phyloP scores from a whole-genome alignment of 1,139 yeast genomes.

The Scheffersomyces cryptocercus region DNA sequence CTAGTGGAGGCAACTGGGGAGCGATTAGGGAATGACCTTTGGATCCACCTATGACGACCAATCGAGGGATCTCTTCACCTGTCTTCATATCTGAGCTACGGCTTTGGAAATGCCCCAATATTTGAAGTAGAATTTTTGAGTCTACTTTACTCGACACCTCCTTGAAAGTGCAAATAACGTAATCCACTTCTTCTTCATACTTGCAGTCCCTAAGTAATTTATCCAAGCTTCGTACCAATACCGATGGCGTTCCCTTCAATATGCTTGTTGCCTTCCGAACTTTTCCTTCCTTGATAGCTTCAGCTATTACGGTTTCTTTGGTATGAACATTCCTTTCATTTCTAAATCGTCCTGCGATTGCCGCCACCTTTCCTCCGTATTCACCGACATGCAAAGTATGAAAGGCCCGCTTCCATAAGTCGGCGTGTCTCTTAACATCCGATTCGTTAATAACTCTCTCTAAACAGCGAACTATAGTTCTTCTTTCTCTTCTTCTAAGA shows the following conservation, averaged over 20 bases:
- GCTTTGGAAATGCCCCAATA: constrained; percentile 10
- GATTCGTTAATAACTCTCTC: constrained; percentile 10
- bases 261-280: constrained; percentile 3
- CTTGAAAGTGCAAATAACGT: constrained; percentile 3
- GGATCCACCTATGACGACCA: constrained; percentile 5
- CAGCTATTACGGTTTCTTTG: constrained; percentile 5
- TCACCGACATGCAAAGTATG: constrained; percentile 14
- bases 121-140: constrained; percentile 9
- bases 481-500: constrained; percentile 6
- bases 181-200: not conserved
- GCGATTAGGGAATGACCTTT: constrained; percentile 2
- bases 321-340: constrained; percentile 10
- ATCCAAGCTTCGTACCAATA: constrained; percentile 10
- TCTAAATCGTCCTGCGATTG: constrained; percentile 8
- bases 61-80: not conserved
- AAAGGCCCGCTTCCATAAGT: constrained; percentile 11
- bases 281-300: constrained; percentile 8
- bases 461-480: constrained; percentile 5
- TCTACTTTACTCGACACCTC: constrained; percentile 3
- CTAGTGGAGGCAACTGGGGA: not conserved
- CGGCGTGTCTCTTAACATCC: constrained; percentile 10
- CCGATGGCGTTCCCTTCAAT: constrained; percentile 6
- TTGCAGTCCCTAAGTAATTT: constrained; percentile 8
- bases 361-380: constrained; percentile 4
- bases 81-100: constrained; percentile 1